Conservation (phyloP, 768 basidiomycete species). For the Tylopilus sp. region DNA sequence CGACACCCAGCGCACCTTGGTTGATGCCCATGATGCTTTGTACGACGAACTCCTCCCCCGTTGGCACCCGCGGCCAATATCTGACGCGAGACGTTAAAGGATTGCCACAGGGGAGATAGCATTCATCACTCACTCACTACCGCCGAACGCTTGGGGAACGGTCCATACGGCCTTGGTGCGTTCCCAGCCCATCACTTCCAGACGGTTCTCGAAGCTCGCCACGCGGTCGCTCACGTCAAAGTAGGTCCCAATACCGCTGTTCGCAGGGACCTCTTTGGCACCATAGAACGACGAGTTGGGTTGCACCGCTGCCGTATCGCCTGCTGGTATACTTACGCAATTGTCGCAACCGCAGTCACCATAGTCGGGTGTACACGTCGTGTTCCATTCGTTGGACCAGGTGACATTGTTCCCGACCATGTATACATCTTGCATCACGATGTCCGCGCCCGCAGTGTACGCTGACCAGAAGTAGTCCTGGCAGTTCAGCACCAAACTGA, state of each 20-base stretch:
- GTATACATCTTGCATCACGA: constrained; percentile 63
- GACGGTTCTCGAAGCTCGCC: constrained; percentile 58
- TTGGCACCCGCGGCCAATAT: constrained; percentile 59
- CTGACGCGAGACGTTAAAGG: too few relatives aligned
- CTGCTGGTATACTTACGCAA: constrained; percentile 45
- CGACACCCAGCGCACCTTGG: constrained; percentile 60
- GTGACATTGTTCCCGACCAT: constrained; percentile 56
- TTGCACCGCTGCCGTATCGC: constrained; percentile 32
- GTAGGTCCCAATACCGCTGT: constrained; percentile 39
- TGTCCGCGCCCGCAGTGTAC: constrained; percentile 62
- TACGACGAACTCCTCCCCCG: constrained; percentile 67
- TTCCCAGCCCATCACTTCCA: constrained; percentile 66
- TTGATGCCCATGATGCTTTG: constrained; percentile 65
- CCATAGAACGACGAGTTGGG: constrained; percentile 23
- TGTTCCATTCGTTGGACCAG: constrained; percentile 59
- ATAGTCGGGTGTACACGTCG: constrained; percentile 57
- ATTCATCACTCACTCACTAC: not conserved
- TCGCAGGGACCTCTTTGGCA: constrained; percentile 17
- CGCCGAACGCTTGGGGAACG: constrained; percentile 69
- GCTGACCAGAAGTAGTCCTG: constrained; percentile 60
- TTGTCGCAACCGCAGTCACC: constrained; percentile 75
- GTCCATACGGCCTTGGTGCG: constrained; percentile 71
- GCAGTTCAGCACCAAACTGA: constrained; percentile 65
- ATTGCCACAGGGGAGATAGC: too few relatives aligned
- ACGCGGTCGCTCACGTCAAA: constrained; percentile 67